Evolutionary conservation across 352 stramenopile genomes (phyloP), one percentile per base, ranked within the genome.

Genomic region (Thalassiosira exigua): DNA sequence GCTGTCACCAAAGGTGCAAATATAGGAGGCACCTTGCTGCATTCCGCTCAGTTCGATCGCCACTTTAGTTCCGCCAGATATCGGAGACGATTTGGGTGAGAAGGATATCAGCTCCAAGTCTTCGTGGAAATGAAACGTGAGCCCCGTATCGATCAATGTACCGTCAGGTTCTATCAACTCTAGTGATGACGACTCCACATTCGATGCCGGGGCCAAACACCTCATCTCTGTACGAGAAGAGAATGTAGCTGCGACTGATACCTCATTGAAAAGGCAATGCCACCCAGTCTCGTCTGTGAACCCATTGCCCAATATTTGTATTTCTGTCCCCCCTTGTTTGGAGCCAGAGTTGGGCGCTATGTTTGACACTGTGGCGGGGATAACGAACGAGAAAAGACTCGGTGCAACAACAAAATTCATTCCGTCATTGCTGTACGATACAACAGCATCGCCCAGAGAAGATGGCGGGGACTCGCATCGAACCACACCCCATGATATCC

Each of bases 391-490:
- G 57, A 84, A 84, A 14, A 59, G 17, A 4, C 11, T 68, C 0
- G 50, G 24, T 53, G 67, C 53, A 53, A 36, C 51, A 9, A 57
- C 59, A 68, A 81, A 86, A 48, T 80, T 39, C 22, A 77, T 21
- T 0, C 79, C 72, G 69, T 86, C 69, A 59, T 84, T 84, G 41
- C 66, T 86, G 69, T 75, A 84, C 0, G 69, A 69, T n/a, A 86
- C 56, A 42, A 44, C n/a, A 33, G 70, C 58, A 58, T 32, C 53
- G 11, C 69, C 74, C 22, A 44, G 33, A 12, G 33, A 42, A 33
- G 53, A 62, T 64, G 67, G 41, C 22, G 70, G 57, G 22, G 69
- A 54, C 24, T 68, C 26, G 53, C 79, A 86, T 24, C 48, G 46
- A 52, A 86, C 68, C 50, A 75, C 48, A 19, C 26, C 57, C 21